These are phyloP conservation scores for Kodamaea neixiangensis DNA, from an alignment of 805 yeast genomes.

Conservation along the genomic window DNA sequence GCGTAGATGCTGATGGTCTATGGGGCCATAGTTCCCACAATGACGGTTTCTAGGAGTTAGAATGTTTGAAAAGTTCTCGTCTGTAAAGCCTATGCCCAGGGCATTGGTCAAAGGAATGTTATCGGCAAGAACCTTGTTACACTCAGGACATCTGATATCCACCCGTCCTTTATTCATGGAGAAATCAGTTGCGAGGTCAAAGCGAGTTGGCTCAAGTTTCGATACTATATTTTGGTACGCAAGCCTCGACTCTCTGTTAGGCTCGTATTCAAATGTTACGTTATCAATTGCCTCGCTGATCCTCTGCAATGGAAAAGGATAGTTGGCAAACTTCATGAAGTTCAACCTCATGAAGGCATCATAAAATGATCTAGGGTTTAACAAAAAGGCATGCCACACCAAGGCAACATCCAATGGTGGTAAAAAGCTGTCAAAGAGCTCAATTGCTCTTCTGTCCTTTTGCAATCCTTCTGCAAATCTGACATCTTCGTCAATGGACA, in stretches of 20 bases:
- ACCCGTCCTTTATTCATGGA: not conserved
- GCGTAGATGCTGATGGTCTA: conserved; percentile 1
- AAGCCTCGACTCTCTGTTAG: not conserved
- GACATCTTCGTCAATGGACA: not conserved
- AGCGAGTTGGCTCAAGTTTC: not conserved
- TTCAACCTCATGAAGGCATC: conserved; percentile 17
- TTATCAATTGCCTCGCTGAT: conserved; percentile 13
- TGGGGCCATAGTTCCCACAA: not conserved
- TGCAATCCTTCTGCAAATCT: not conserved
- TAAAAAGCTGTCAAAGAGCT: conserved; percentile 3
- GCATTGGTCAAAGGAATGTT: conserved; percentile 14
- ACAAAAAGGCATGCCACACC: conserved; percentile 27
- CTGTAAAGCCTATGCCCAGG: conserved; percentile 16
- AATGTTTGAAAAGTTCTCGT: conserved; percentile 9
- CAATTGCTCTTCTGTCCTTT: not conserved
- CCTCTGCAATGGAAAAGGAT: conserved; percentile 21
- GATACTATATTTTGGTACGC: not conserved
- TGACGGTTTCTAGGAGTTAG: not conserved
- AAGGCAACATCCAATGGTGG: conserved; percentile 26
- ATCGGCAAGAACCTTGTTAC: not conserved
- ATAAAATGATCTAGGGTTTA: conserved; percentile 19
- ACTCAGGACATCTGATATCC: not conserved
- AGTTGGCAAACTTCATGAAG: conserved; percentile 16
- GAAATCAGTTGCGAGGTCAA: not conserved
- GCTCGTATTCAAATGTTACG: conserved; percentile 14